phyloP scores from a whole-genome alignment of 805 yeast species.

The Nadsonia fulvescens region DNA sequence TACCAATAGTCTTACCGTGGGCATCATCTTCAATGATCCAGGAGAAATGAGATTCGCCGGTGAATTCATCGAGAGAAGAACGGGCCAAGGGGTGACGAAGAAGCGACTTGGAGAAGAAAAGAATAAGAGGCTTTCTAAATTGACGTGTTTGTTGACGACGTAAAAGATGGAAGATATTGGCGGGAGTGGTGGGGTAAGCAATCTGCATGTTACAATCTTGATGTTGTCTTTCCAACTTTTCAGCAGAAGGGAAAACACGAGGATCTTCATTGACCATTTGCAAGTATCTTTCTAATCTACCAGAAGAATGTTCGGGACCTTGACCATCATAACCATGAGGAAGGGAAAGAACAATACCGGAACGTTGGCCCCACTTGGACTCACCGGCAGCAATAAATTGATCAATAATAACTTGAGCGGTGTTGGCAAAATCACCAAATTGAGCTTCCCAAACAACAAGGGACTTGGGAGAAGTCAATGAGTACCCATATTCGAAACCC shows the following conservation, averaged over 20 bases:
- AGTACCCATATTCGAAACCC: constrained; percentile 99
- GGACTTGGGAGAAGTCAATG: constrained; percentile 92
- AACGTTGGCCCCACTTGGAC: constrained; percentile 97
- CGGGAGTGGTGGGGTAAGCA: constrained; percentile 96
- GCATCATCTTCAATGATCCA: constrained; percentile 92
- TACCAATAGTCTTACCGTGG: constrained; percentile 56
- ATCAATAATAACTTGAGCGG: constrained; percentile 94
- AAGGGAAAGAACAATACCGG: constrained; percentile 83
- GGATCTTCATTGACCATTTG: constrained; percentile 93
- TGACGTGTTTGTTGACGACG: constrained; percentile 99
- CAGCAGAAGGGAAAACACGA: constrained; percentile 78
- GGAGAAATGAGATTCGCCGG: constrained; percentile 80
- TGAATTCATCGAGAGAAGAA: constrained; percentile 66
- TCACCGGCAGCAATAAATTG: constrained; percentile 96
- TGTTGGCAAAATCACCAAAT: constrained; percentile 98
- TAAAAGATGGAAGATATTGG: constrained; percentile 85
- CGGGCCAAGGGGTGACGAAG: constrained; percentile 96
- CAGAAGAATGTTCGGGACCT: constrained; percentile 99
- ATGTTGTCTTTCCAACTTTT: constrained; percentile 87
- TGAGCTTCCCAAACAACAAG: constrained; percentile 98
- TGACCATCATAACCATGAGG: constrained; percentile 99
- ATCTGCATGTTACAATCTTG: constrained; percentile 97
- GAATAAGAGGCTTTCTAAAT: constrained; percentile 68
- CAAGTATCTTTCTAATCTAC: constrained; percentile 90
- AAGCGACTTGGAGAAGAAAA: constrained; percentile 83